Base-by-base conservation (phyloP, 2,329 filamentous ascomycete genomes). In the Botryotinia globosa region DNA sequence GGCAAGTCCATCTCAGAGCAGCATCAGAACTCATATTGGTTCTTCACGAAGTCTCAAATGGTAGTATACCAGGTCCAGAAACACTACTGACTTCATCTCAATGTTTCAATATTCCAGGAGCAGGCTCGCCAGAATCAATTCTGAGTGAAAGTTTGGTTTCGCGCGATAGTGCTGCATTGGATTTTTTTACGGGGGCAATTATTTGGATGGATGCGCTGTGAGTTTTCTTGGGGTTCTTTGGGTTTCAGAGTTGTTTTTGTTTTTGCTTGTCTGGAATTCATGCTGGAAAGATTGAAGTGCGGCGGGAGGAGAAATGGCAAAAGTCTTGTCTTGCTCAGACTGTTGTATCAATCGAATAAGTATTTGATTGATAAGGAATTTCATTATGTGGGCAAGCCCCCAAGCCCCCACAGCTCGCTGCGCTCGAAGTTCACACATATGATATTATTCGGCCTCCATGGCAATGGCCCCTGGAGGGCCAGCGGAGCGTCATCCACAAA, bases 1-100 rank as follows among this genome's bases (percentile, higher is more conserved):
- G 86, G 83, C 83, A 83, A 68, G 80, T 84, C 69, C 86, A 88
- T 76, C 83, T 87, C 45, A 82, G 84, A 74, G 86, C 85, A 7
- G 85, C 85, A 54, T 79, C 85, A 66, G 82, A 83, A n/a, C 81
- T 88, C 59, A 85, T 87, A n/a, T 81, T 69, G 4, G 42, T 48
- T 14, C 68, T 72, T 9, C 70, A 72, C 16, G 59, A 66, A 68
- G 63, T 67, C 9, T 67, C 48, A 56, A 67, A 72, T 72, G 63
- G 63, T 34, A 68, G 62, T 29, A 72, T 66, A 7, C 70, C 70
- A 18, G 48, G 29, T 2, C 45, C 64, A 8, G 54, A 73, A 61
- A 70, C n/a, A n/a, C 10, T 59, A 12, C 48, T 48, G 20, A 25
- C 48, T 58, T 73, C 72, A 10, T 65, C 51, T 42, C 61, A 39